A percentile compares a stretch with the other conserved stretches of the same genome.
Evolutionary conservation across 148 eudicot genomes (phyloP).

Genomic region (Camellia sinensis): DNA sequence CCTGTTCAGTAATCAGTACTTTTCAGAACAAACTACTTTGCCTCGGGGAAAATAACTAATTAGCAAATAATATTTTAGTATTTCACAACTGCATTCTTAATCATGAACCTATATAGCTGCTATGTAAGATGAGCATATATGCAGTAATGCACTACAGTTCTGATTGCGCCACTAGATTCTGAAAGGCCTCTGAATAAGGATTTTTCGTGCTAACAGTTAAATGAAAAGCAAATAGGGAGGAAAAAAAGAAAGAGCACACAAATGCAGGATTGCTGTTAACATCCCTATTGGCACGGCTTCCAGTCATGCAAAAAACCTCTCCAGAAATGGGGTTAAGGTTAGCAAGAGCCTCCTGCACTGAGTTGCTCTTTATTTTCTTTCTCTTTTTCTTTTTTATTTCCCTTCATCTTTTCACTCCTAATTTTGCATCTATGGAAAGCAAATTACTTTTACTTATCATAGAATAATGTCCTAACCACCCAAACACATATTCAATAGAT

Average conservation of each 20-base stretch:
- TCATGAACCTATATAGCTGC: background rate
- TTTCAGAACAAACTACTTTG: background rate
- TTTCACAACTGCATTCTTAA: background rate
- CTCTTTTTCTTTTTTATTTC: background rate
- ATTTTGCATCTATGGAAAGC: background rate
- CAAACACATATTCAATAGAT: background rate
- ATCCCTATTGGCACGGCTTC: too few relatives aligned
- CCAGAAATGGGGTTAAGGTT: too few relatives aligned
- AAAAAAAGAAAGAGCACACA: background rate
- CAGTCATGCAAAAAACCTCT: too few relatives aligned
- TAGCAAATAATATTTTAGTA: background rate
- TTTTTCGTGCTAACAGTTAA: background rate
- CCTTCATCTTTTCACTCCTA: background rate
- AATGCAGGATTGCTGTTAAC: background rate
- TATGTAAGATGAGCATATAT: background rate
- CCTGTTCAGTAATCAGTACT: background rate
- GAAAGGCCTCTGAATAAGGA: background rate
- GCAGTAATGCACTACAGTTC: background rate
- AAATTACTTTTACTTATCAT: background rate
- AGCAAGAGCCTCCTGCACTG: too few relatives aligned
- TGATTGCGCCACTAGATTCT: background rate
- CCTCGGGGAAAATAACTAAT: background rate
- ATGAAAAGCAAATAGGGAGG: background rate
- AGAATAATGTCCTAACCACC: background rate
- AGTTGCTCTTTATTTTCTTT: too few relatives aligned